phyloP scores from a whole-genome alignment of 768 basidiomycete genomes.

The Leccinum broughii region DNA sequence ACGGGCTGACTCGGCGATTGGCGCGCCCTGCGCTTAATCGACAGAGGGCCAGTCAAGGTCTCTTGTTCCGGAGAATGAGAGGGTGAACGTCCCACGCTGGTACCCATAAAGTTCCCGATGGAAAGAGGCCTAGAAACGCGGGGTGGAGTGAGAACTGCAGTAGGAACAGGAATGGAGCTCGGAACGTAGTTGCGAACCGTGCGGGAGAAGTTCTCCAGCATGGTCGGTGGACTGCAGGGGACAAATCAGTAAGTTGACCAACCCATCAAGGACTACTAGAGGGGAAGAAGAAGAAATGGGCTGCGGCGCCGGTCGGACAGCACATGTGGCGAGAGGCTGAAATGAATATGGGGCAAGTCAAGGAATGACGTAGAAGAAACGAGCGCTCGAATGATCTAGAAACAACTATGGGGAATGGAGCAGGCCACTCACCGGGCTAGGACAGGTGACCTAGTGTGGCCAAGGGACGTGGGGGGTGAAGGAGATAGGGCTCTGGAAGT shows the following conservation, averaged over 20 bases:
- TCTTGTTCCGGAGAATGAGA: slow-evolving; percentile 13
- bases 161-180: slow-evolving; percentile 49
- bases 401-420: neutral
- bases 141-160: slow-evolving; percentile 48
- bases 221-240: slow-evolving; percentile 45
- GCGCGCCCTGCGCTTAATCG: slow-evolving; percentile 11
- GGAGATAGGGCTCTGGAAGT: slow-evolving; percentile 13
- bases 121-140: slow-evolving; percentile 50
- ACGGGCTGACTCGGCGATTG: slow-evolving; percentile 14
- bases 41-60: slow-evolving; percentile 9
- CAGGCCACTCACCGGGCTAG: slow-evolving; percentile 29
- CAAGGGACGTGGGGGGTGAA: slow-evolving; percentile 15
- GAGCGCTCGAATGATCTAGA: slow-evolving; percentile 6
- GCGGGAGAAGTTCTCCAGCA: slow-evolving; percentile 52
- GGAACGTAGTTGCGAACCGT: slow-evolving; percentile 57
- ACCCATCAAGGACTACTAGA: neutral
- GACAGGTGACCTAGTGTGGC: slow-evolving; percentile 35
- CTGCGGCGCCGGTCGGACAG: slow-evolving; percentile 5
- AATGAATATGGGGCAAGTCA: slow-evolving; percentile 14
- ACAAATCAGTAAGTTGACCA: slow-evolving; percentile 10
- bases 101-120: slow-evolving; percentile 44
- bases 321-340: slow-evolving; percentile 22
- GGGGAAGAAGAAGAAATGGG: neutral
- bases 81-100: slow-evolving; percentile 23
- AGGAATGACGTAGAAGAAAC: slow-evolving; percentile 12